A percentile compares a stretch with the other conserved stretches of the same genome.
These are phyloP conservation scores for Curvularia lunata DNA, from an alignment of 2,329 filamentous ascomycete genomes.

Conservation along the genomic window DNA sequence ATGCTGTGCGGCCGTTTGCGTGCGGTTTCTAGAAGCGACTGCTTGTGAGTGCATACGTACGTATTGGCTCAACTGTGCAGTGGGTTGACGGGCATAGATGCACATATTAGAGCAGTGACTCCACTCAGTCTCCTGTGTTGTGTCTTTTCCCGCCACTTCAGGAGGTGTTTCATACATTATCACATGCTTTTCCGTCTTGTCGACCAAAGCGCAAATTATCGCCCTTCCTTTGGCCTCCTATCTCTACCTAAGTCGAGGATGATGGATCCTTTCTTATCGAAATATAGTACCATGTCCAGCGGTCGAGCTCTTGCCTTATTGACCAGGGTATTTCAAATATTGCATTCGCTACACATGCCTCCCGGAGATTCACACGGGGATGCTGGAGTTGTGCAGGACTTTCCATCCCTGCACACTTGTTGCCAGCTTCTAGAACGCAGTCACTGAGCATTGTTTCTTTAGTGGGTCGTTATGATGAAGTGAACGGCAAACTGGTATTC, in stretches of 20 bases:
- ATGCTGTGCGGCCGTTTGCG: slow-evolving; percentile 1
- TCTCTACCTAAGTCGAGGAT: not conserved
- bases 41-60: not conserved
- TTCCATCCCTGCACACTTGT: not conserved
- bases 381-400: not conserved
- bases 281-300: not conserved
- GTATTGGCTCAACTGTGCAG: not conserved
- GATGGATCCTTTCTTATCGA: not conserved
- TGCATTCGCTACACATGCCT: not conserved
- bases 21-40: not conserved
- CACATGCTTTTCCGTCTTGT: not conserved
- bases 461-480: not conserved
- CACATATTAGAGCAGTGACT: not conserved
- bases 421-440: not conserved
- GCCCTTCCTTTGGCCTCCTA: not conserved
- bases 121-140: not conserved
- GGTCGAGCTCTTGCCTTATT: not conserved
- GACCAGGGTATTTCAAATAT: not conserved
- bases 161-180: not conserved
- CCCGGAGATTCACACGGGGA: not conserved
- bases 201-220: not conserved
- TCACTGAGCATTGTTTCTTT: not conserved
- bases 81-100: not conserved
- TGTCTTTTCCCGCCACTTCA: not conserved
- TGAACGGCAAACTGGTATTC: not conserved